Conservation (phyloP, 352 stramenopile species). For the Phytophthora aleatoria region DNA sequence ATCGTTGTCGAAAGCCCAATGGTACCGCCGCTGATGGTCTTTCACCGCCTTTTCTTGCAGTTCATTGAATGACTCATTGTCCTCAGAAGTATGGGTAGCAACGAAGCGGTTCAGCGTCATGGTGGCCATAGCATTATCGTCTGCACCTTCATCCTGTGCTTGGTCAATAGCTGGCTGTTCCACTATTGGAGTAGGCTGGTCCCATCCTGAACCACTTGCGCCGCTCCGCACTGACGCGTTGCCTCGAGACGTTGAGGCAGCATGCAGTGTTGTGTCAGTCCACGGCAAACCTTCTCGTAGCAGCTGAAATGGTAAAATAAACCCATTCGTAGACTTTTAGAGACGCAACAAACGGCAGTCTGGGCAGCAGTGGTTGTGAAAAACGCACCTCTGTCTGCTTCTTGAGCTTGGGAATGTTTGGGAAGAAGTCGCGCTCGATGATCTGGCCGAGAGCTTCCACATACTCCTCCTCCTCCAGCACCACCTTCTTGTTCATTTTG, state of each 20-base stretch:
- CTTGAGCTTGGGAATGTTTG: conserved; percentile 65
- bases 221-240: conserved; percentile 26
- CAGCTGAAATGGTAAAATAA: conserved; percentile 23
- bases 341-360: background rate
- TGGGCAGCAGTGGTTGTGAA: background rate
- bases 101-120: conserved; percentile 82
- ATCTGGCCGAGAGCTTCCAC: conserved; percentile 75
- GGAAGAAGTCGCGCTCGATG: conserved; percentile 90
- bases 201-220: conserved; percentile 50
- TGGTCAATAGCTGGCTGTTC: conserved; percentile 4
- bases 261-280: conserved; percentile 31
- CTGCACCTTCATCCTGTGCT: conserved; percentile 1
- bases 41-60: conserved; percentile 75
- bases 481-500: conserved; percentile 44
- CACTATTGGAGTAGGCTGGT: conserved; percentile 53
- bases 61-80: conserved; percentile 81
- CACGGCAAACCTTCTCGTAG: conserved; percentile 25
- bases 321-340: background rate
- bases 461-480: conserved; percentile 86
- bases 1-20: conserved; percentile 80
- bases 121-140: conserved; percentile 10
- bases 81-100: conserved; percentile 83
- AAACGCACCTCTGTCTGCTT: conserved; percentile 51
- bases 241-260: conserved; percentile 10
- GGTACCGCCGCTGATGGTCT: conserved; percentile 69